Evolutionary conservation across 2,329 filamentous ascomycete species (phyloP), one percentile per base, ranked within the genome.

Genomic region (Alternaria longipes): DNA sequence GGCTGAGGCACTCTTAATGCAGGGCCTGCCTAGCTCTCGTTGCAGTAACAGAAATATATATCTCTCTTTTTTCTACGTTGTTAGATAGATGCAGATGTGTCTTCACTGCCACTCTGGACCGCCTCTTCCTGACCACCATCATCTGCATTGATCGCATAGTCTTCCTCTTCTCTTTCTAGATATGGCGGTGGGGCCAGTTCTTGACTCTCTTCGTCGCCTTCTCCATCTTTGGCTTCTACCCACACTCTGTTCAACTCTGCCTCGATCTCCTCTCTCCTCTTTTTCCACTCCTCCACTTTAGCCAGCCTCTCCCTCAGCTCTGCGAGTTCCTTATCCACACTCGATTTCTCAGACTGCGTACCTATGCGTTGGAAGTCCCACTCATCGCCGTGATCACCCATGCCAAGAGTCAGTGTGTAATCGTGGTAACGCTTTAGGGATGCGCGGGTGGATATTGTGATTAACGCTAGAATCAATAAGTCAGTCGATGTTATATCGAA

Each of bases 361-460:
- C 95, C 95, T 68, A 99, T 98, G 58, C 92, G 89, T 78, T 97
- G 91, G 78, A 97, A 91, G 67, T 94, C 90, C 93, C 95, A 98
- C 72, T 91, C 91, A 56, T 92, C 90, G n/a, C 91, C 92, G 52
- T 89, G 86, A 16, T 91, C 88, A 53, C 94, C 94, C 60, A 91
- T 82, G 28, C 94, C 94, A 5, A 99, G 87, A 3, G 90, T 90
- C 9, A 99, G 88, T 70, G 96, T 97, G 80, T 89, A 97, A 0
- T 90, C 94, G 81, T 99, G 95, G 75, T 98, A 98, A 74, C 94
- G 94, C 80, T 97, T 97, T 59, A 99, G 85, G 22, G 93, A 97
- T 14, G 92, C 94, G 44, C 95, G 90, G 0, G 95, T 99, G 1
- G 93, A 97, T 62, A 99, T 94, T 0, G 95, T 99, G 70, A 99